Base-by-base conservation (phyloP, 2,329 filamentous ascomycete species). In the Aureobasidium vineae region DNA sequence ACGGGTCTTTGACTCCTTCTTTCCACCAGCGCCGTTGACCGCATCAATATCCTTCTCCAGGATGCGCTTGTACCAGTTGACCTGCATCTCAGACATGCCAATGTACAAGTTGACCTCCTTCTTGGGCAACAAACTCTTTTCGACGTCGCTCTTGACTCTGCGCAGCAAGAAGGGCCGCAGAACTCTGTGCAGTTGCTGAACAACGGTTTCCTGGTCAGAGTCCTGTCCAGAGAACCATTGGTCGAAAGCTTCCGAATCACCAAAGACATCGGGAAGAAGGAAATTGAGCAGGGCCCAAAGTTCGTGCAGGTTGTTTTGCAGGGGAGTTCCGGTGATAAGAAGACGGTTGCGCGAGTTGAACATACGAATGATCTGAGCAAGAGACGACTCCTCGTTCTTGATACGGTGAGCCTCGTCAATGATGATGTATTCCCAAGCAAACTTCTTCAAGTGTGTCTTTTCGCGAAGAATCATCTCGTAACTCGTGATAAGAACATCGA, bases 351-450 rank as follows among this genome's bases (percentile, higher is more conserved):
- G 87, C 5, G 95, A 99, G 79, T 93, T 91, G 83, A 99, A 99
- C 63, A 97, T 82, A 71, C 95, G 91, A 70, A 99, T 97, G 71
- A 98, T 96, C 75, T 98, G 94, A 3, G 95, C 93, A 3, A 99
- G 84, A 0, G 95, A 97, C 0, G 95, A 99, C 77, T 98, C 92
- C 76, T 99, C 95, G 78, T 99, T 99, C 83, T 99, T 99, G 85
- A 99, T 99, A 68, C 95, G 92, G 78, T 99, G 95, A 2, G 95
- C 89, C 75, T 99, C 95, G 73, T 99, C 95, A 70, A 99, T 97
- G 72, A 99, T 97, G 78, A 99, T 99, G 79, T 99, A 99, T 77
- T 99, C 94, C 95, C 95, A 99, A 0, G 95, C 93, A 77, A 99
- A 96, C 78, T 98, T 98, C 81, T 95, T 97, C 71, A 99, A 79